Evolutionary conservation across 139 green algal species (phyloP), one percentile per base, ranked within the genome.

Genomic region (Cymbomonas tetramitiformis): DNA sequence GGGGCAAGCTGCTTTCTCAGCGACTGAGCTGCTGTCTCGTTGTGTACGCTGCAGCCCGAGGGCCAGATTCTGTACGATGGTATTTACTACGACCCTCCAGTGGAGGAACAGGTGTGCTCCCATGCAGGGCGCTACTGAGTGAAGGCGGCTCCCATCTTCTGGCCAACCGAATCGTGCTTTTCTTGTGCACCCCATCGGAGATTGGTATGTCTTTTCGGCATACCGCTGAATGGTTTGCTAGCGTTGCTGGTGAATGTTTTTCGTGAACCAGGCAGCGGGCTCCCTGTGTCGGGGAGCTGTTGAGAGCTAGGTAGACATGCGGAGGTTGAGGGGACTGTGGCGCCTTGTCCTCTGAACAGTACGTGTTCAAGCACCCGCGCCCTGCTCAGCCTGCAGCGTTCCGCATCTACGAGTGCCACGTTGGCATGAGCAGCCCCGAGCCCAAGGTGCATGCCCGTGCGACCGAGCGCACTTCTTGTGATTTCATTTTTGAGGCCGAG

Each of bases 351-450:
- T n/a, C n/a, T n/a, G n/a, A n/a, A n/a, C n/a, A 51, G 33, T 96
- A 98, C 75, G 76, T 72, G 6, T 97, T 95, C 74, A 92, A 91
- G 74, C 90, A 94, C 73, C 78, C 85, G 10, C 74, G 86, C 8
- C 90, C 90, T 25, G 39, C 61, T 8, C 72, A 69, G 47, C 90
- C 90, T 0, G 61, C 71, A 19, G 53, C 75, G 2, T 74, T 98
- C 64, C 78, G 90, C 61, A 96, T 98, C 71, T 98, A 98, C 65
- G 90, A 98, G 79, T 91, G 82, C 69, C 90, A 98, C 72, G 86
- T 98, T 28, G 90, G 90, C 64, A 98, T 98, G 90, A 83, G 63
- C 54, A 70, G 66, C 28, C 73, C 21, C 26, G 52, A 69, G 24
- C 62, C 62, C n/a, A 68, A 68, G 29, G 48, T n/a, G n/a, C n/a